These are phyloP conservation scores for Cicer arietinum DNA, from an alignment of 306 rosid species.

Conservation along the genomic window DNA sequence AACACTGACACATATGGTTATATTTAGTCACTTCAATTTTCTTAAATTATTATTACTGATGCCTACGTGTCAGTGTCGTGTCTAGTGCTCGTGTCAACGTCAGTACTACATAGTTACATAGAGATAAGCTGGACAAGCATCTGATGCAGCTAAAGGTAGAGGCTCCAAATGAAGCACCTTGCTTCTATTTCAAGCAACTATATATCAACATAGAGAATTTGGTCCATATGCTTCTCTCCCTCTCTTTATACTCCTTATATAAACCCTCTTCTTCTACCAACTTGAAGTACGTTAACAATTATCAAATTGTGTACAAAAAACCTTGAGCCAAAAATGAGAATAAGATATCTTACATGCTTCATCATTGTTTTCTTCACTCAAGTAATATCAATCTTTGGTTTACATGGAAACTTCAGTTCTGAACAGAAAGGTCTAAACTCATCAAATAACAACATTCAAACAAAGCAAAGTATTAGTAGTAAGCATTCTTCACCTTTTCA, in stretches of 20 bases:
- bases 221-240: neutral
- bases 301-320: neutral
- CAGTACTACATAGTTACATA: no score
- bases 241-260: constrained; percentile 23
- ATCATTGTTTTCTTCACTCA: constrained; percentile 21
- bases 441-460: constrained; percentile 10
- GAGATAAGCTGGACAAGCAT: constrained; percentile 8
- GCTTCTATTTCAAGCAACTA: constrained; percentile 42
- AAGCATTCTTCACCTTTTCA: neutral
- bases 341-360: constrained; percentile 15
- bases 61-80: no score
- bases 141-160: constrained; percentile 28
- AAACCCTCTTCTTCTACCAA: neutral
- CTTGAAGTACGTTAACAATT: neutral
- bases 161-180: neutral
- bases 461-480: constrained; percentile 20
- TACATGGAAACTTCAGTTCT: constrained; percentile 8
- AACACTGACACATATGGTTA: no score
- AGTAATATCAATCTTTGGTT: constrained; percentile 5
- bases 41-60: no score
- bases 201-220: constrained; percentile 3
- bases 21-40: no score
- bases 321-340: neutral
- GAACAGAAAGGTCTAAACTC: constrained; percentile 2
- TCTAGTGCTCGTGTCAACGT: no score